Evolutionary conservation across 331 rosid species (phyloP), one percentile per base, ranked within the genome.

Genomic region (Quercus phellos): DNA sequence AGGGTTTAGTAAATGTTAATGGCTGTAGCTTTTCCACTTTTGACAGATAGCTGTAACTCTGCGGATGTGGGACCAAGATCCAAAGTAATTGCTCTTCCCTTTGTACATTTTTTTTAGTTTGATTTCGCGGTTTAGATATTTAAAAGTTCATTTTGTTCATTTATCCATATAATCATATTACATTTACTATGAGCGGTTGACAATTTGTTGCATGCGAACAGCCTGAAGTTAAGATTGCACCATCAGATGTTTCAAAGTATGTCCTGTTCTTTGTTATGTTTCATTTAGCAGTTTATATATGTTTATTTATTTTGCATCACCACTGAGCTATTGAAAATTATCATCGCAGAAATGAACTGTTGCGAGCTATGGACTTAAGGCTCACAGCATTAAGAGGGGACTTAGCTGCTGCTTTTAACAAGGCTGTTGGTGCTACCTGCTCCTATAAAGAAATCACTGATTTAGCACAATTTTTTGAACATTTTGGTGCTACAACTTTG

Each of bases 341-440:
- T 89, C 77, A 77, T 83, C 34, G 53, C 93, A 95, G 98, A 89
- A 92, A 90, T 46, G 96, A 92, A 75, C 87, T 95, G 67, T 75
- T 95, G 89, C 91, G 88, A 82, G 98, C 99, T 77, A 85, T 95
- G 91, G 98, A 91, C 78, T 86, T 91, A 86, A 88, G 99, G 89
- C 85, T 95, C 27, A 81, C 81, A 50, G 98, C 98, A 64, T 80
- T 92, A 78, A 88, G 85, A 56, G 79, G 73, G 74, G 90, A 95
- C 81, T 90, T 92, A 74, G 74, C 70, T 74, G 83, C 84, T 43
- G 83, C 83, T 64, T 76, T 92, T 81, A 75, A 83, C 70, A 78
- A 90, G 82, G 93, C 88, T 79, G 73, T 78, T 43, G 83, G 74
- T 79, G 80, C 81, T 54, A 70, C 79, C 77, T 91, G 85, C 87